phyloP scores from a whole-genome alignment of 306 rosid genomes.

The Notholithocarpus densiflorus region DNA sequence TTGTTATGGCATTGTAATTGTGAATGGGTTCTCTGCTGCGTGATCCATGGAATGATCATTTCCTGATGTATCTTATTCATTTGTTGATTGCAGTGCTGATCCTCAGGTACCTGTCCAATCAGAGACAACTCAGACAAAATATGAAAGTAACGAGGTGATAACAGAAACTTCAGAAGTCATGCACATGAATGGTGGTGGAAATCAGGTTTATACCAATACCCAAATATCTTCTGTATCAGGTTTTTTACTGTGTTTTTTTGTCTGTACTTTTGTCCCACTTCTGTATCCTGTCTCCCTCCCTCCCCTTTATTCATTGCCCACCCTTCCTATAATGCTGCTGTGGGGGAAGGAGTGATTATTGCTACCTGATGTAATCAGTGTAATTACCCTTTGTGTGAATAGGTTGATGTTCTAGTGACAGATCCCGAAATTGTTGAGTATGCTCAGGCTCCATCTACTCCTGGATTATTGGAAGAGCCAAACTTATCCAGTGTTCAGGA shows the following conservation, averaged over 20 bases:
- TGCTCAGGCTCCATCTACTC: conserved; percentile 68
- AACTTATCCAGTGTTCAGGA: conserved; percentile 47
- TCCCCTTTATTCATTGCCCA: not conserved
- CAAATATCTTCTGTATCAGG: not conserved
- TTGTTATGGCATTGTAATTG: not conserved
- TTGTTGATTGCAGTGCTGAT: conserved; percentile 33
- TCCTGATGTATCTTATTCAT: conserved; percentile 13
- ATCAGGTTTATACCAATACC: conserved; percentile 33
- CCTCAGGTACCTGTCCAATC: conserved; percentile 35
- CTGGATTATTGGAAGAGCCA: conserved; percentile 57
- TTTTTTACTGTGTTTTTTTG: conserved; percentile 5
- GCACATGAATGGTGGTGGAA: conserved; percentile 33
- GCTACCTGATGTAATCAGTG: conserved; percentile 10
- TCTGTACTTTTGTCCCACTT: conserved; percentile 2
- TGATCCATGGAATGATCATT: conserved; percentile 11
- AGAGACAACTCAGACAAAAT: conserved; percentile 29
- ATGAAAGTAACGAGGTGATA: conserved; percentile 49
- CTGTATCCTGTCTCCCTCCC: conserved; percentile 1
- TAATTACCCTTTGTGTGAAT: conserved; percentile 32
- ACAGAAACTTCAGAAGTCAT: conserved; percentile 31
- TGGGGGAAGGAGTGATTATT: too few relatives aligned
- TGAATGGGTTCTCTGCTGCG: not conserved
- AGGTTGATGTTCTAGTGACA: conserved; percentile 46
- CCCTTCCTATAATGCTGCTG: too few relatives aligned
- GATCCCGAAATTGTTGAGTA: conserved; percentile 35